Percentiles rank a stretch among this genome's conserved stretches.
These are phyloP conservation scores for Sutorius australiensis DNA, from an alignment of 768 basidiomycete genomes.

Conservation along the genomic window DNA sequence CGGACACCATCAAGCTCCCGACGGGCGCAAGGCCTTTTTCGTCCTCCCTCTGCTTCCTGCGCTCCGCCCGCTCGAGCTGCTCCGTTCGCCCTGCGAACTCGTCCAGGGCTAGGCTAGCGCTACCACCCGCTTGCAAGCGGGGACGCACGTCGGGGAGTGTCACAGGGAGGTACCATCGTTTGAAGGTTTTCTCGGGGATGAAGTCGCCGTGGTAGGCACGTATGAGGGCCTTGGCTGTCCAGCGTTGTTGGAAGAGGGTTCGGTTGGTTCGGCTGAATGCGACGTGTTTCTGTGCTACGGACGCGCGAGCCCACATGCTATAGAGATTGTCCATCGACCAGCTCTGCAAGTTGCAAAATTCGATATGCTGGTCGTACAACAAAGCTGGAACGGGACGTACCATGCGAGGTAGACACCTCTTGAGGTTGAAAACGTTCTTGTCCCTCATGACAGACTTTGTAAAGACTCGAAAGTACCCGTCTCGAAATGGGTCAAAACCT, in stretches of 20 bases:
- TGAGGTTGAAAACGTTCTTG: conserved; percentile 40
- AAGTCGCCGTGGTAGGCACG: conserved; percentile 96
- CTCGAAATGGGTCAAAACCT: background rate
- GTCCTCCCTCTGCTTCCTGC: conserved; percentile 50
- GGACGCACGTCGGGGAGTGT: conserved; percentile 84
- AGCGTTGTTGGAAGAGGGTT: conserved; percentile 88
- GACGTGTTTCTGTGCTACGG: conserved; percentile 41
- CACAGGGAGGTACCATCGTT: conserved; percentile 89
- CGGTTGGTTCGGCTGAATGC: conserved; percentile 53
- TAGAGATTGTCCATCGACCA: conserved; percentile 88
- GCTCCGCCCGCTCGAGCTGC: conserved; percentile 38
- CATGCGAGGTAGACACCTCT: conserved; percentile 75
- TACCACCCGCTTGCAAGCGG: conserved; percentile 33
- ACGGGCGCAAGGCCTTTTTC: conserved; percentile 77
- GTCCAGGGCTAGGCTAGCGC: conserved; percentile 43
- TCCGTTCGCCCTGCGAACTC: conserved; percentile 57
- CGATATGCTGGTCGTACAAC: background rate
- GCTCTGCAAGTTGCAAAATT: conserved; percentile 49
- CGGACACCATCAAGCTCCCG: conserved; percentile 90
- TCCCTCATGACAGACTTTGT: conserved; percentile 43
- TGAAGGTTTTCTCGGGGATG: conserved; percentile 90
- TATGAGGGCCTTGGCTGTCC: conserved; percentile 79
- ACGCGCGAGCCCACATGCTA: conserved; percentile 81
- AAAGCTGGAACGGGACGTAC: conserved; percentile 34
- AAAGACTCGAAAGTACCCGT: background rate